phyloP scores from a whole-genome alignment of 371 early-diverging fungal species.

The Phascolomyces articulosus region DNA sequence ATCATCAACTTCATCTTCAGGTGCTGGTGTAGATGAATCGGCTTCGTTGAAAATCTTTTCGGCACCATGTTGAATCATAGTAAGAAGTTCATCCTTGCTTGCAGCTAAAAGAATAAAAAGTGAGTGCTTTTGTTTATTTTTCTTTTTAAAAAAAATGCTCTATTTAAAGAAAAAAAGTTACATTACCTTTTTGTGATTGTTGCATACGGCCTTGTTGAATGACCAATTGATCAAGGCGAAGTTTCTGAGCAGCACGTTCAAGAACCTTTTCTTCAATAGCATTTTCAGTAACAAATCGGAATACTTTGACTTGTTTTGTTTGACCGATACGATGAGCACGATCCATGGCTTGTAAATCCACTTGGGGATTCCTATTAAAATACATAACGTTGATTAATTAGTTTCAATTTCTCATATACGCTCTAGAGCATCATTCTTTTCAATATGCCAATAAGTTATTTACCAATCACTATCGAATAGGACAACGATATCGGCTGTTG shows the following conservation, averaged over 20 bases:
- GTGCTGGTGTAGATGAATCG: constrained; percentile 50
- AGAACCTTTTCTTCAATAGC: constrained; percentile 99
- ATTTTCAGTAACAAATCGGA: constrained; percentile 96
- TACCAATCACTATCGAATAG: constrained; percentile 98
- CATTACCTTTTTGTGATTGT: constrained; percentile 47
- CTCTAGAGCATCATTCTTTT: too few species aligned
- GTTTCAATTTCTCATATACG: too few species aligned
- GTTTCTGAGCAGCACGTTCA: constrained; percentile 95
- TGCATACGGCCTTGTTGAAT: constrained; percentile 91
- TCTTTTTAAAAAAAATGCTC: neutral
- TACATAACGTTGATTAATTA: too few species aligned
- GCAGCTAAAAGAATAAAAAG: constrained; percentile 25
- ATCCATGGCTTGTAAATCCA: constrained; percentile 95
- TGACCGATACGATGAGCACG: constrained; percentile 99
- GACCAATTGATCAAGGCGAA: constrained; percentile 97
- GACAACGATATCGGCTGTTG: constrained; percentile 97
- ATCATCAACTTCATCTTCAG: constrained; percentile 75
- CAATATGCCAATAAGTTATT: too few species aligned
- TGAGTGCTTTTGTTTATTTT: neutral
- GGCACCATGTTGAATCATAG: constrained; percentile 98
- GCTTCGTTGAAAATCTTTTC: constrained; percentile 79
- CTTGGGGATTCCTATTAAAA: constrained; percentile 83
- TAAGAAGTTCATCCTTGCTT: constrained; percentile 85
- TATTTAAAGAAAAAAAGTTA: too few species aligned
- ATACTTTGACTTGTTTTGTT: constrained; percentile 97